Evolutionary conservation across 768 basidiomycete genomes (phyloP).

Genomic region (Lyophyllum atratum): DNA sequence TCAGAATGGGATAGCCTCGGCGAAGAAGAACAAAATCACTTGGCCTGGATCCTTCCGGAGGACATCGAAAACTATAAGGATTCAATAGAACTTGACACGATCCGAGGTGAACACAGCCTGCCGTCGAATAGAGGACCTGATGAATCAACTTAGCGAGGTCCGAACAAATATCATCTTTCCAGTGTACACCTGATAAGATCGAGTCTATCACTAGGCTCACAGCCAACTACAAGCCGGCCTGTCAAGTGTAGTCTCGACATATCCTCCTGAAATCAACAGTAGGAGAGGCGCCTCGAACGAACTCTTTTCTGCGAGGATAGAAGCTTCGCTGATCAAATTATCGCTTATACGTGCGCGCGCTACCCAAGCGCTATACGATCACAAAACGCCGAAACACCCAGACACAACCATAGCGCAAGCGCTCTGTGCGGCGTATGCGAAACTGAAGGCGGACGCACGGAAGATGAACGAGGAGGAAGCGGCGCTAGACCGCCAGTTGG

Average conservation of each 20-base stretch:
- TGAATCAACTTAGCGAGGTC: conserved; percentile 12
- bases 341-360: conserved; percentile 44
- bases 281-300: conserved; percentile 37
- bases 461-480: conserved; percentile 37
- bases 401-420: conserved; percentile 33
- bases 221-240: conserved; percentile 32
- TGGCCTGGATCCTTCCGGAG: conserved; percentile 8
- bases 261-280: conserved; percentile 28
- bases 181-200: neutral
- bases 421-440: conserved; percentile 29
- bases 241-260: conserved; percentile 22
- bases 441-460: conserved; percentile 36
- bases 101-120: conserved; percentile 8
- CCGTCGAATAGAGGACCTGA: conserved; percentile 6
- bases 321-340: conserved; percentile 49
- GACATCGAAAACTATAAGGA: conserved; percentile 4
- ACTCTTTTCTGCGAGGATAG: conserved; percentile 44
- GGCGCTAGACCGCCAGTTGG: conserved; percentile 38
- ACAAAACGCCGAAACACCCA: conserved; percentile 21
- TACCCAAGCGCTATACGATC: conserved; percentile 40
- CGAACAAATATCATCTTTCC: neutral
- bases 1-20: conserved; percentile 10
- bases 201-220: conserved; percentile 29
- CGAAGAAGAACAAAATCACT: conserved; percentile 5
- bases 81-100: conserved; percentile 2